These are phyloP conservation scores for Raphanus raphanistrum DNA, from an alignment of 345 rosid species.

Conservation along the genomic window DNA sequence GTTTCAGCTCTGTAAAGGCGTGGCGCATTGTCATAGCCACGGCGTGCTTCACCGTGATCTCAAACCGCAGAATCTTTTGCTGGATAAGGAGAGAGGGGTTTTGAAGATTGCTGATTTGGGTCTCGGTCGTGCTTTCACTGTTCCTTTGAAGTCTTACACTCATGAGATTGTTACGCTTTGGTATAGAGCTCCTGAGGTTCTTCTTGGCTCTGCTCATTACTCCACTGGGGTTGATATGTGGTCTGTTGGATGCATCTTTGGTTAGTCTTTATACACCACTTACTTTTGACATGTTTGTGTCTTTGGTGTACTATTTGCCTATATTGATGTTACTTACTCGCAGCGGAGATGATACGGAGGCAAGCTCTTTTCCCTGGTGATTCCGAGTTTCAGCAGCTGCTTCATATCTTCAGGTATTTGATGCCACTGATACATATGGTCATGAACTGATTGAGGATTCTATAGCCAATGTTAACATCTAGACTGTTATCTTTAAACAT, in stretches of 20 bases:
- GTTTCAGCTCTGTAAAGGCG: slow-evolving; percentile 87
- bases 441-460: background rate
- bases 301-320: background rate
- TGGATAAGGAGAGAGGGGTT: slow-evolving; percentile 80
- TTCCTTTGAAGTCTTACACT: slow-evolving; percentile 89
- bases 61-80: slow-evolving; percentile 89
- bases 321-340: background rate
- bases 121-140: slow-evolving; percentile 87
- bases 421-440: background rate
- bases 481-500: background rate
- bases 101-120: slow-evolving; percentile 99
- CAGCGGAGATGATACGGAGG: slow-evolving; percentile 89
- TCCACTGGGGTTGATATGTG: slow-evolving; percentile 93
- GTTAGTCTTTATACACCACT: background rate
- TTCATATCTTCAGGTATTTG: slow-evolving; percentile 87
- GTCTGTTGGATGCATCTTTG: slow-evolving; percentile 98
- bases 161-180: slow-evolving; percentile 97
- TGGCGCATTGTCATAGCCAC: slow-evolving; percentile 93
- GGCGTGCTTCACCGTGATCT: slow-evolving; percentile 97
- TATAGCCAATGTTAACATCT: background rate
- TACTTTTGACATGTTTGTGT: background rate
- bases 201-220: slow-evolving; percentile 91
- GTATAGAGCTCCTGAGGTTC: slow-evolving; percentile 97
- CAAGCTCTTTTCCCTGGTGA: slow-evolving; percentile 92
- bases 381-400: slow-evolving; percentile 91